Evolutionary conservation across 805 yeast species (phyloP).

Genomic region (Pichia occidentalis): DNA sequence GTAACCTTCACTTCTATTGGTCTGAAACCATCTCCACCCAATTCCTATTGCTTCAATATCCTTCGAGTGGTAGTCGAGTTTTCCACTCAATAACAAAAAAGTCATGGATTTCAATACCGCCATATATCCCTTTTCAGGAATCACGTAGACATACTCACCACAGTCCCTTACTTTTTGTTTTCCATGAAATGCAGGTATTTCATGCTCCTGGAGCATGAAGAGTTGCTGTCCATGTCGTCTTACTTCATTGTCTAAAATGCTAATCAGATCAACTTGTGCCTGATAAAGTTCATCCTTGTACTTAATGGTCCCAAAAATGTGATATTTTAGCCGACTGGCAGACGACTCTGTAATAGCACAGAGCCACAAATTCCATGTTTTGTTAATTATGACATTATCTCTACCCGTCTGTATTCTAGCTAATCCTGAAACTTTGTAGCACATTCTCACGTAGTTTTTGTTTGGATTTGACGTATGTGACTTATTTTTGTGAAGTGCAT

Average conservation of each 20-base stretch:
- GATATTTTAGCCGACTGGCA: background rate
- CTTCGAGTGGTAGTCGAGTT: background rate
- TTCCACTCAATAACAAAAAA: conserved; percentile 2
- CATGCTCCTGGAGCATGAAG: conserved; percentile 6
- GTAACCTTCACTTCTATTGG: background rate
- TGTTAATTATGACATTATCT: background rate
- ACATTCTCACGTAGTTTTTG: background rate
- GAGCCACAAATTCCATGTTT: conserved; percentile 14
- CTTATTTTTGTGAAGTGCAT: background rate
- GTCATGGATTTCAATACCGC: conserved; percentile 5
- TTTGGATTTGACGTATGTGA: background rate
- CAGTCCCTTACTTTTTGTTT: conserved; percentile 1
- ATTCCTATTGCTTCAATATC: conserved; percentile 4
- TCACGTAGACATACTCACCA: conserved; percentile 9
- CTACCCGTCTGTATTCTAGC: background rate
- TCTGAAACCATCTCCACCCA: conserved; percentile 8
- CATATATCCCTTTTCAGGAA: background rate
- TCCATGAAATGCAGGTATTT: conserved; percentile 6
- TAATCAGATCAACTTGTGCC: conserved; percentile 1
- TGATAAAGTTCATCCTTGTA: background rate
- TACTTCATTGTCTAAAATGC: conserved; percentile 9
- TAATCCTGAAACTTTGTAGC: background rate
- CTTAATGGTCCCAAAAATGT: conserved; percentile 3
- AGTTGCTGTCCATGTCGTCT: conserved; percentile 6
- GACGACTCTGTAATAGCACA: background rate